Conservation (phyloP, 2,329 filamentous ascomycete species). For the Trichoderma sp. region DNA sequence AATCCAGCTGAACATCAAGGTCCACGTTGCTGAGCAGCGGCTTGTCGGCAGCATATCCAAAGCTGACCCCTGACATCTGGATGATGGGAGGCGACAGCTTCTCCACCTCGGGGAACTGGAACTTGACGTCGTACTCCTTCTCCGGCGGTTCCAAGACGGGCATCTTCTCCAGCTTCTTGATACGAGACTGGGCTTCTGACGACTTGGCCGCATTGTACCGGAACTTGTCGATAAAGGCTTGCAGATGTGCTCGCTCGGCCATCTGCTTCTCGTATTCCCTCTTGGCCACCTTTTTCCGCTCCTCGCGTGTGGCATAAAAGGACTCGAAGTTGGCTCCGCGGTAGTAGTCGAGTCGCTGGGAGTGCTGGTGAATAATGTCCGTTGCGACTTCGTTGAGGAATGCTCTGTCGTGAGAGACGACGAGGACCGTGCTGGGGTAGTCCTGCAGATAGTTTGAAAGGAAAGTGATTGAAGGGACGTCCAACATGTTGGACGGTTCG, state of each 20-base stretch:
- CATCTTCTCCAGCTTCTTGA: constrained; percentile 99
- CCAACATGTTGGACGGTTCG: constrained; percentile 99
- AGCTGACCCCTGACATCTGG: constrained; percentile 90
- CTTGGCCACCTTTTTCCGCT: constrained; percentile 93
- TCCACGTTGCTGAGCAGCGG: constrained; percentile 84
- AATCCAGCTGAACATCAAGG: constrained; percentile 95
- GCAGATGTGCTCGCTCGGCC: constrained; percentile 87
- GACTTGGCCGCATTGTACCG: constrained; percentile 99
- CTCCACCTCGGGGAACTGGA: constrained; percentile 96
- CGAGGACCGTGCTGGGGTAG: constrained; percentile 92
- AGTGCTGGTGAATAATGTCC: constrained; percentile 98
- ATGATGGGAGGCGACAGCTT: constrained; percentile 97
- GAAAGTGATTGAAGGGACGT: constrained; percentile 99
- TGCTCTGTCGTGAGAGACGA: constrained; percentile 97
- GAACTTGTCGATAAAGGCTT: constrained; percentile 99
- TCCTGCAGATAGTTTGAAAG: constrained; percentile 90
- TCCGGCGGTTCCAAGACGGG: constrained; percentile 88
- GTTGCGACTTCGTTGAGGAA: constrained; percentile 99
- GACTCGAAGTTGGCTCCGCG: constrained; percentile 95
- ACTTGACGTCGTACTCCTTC: constrained; percentile 92
- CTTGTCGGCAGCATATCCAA: constrained; percentile 82
- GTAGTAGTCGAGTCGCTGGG: constrained; percentile 96
- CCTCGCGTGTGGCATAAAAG: constrained; percentile 96
- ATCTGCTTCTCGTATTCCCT: constrained; percentile 99
- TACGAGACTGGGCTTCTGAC: constrained; percentile 94